Evolutionary conservation across 306 rosid species (phyloP), one percentile per base, ranked within the genome.

Genomic region (Boehmeria nivea): DNA sequence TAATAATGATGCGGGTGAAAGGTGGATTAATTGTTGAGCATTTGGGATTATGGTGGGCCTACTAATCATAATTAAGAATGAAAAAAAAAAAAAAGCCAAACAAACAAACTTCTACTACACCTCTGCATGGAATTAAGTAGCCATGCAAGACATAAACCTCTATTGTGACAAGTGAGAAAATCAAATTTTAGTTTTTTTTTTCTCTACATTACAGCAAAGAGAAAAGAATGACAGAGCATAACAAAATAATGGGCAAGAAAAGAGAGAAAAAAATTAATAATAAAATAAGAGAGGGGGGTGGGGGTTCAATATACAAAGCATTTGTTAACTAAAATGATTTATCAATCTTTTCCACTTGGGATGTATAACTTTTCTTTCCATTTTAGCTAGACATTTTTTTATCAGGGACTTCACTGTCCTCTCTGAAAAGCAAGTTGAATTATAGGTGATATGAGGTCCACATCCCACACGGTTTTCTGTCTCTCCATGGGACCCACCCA

Each of bases 401-500:
- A 28, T 48, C 31, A 8, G 51, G 47, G 7, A 57, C 71, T 66
- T 66, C 34, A 38, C 72, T n/a, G 19, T 22, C 46, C 38, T 27
- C 6, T 7, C 6, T 21, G 46, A 54, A 54, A 36, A 60, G 55
- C 47, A 54, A 60, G 39, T 44, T 36, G 54, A 59, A 68, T 58
- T 47, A 50, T 54, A 51, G 77, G 36, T 37, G 57, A 31, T 57
- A 54, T 28, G 51, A 64, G 71, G 72, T 70, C 66, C 68, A 49
- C 74, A 45, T 21, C 53, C 44, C 56, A 57, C 76, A 60, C 71
- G 60, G 71, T 67, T 70, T 69, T 38, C 69, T 59, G 65, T 76
- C 83, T 74, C 73, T 74, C 61, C 2, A 61, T 14, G 70, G 70
- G 73, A 62, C 69, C 78, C 73, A 22, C 63, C 42, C 55, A 61